Evolutionary conservation across 257 asterid genomes (phyloP).

Genomic region (Ehretia macrophylla): DNA sequence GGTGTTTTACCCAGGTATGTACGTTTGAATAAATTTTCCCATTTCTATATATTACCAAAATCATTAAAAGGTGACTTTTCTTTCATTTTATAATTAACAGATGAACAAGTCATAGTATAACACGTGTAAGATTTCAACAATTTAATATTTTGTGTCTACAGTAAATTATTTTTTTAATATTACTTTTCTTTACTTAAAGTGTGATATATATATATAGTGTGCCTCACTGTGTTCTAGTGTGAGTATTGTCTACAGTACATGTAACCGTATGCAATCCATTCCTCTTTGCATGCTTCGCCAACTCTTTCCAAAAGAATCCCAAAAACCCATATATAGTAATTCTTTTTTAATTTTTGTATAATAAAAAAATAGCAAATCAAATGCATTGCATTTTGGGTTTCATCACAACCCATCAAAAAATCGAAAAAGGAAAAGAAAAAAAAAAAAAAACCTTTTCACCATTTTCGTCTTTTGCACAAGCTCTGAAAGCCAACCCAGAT

Average conservation of each 20-base stretch:
- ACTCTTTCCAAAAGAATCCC: conserved; percentile 44
- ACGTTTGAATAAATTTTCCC: not conserved
- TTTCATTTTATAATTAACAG: not conserved
- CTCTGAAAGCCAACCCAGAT: conserved; percentile 35
- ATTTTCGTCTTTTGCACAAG: not conserved
- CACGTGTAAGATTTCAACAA: too few relatives aligned
- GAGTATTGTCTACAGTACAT: conserved; percentile 22
- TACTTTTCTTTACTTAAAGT: too few relatives aligned
- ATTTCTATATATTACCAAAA: not conserved
- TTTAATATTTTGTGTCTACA: too few relatives aligned
- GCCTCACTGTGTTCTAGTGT: too few relatives aligned
- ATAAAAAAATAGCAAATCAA: conserved; percentile 26
- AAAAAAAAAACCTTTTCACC: too few relatives aligned
- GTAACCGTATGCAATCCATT: conserved; percentile 36
- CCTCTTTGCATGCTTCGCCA: conserved; percentile 88
- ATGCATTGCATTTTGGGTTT: not conserved
- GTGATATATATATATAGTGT: too few relatives aligned
- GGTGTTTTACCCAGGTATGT: not conserved
- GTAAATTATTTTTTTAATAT: too few relatives aligned
- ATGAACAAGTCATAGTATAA: too few relatives aligned
- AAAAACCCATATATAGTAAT: conserved; percentile 41
- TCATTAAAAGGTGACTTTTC: not conserved
- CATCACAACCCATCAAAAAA: not conserved
- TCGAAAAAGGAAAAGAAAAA: too few relatives aligned
- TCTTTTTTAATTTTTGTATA: too few relatives aligned